A percentile compares a stretch with the other conserved stretches of the same genome.
These are phyloP conservation scores for Ammopiptanthus mongolicus DNA, from an alignment of 306 rosid species.

Conservation along the genomic window DNA sequence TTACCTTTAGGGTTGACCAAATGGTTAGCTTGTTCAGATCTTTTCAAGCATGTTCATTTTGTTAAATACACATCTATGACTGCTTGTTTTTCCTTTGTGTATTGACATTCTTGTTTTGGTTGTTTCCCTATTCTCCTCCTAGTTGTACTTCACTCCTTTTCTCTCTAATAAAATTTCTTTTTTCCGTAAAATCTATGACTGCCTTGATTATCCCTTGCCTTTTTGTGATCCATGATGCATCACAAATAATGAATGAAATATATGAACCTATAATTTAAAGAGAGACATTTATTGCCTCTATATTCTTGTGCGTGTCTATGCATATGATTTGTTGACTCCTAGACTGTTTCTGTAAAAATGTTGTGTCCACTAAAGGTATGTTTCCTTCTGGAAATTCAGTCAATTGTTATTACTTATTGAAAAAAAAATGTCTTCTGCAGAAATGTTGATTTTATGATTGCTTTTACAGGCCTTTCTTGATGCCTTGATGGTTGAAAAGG, in stretches of 20 bases:
- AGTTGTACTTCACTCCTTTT: neutral
- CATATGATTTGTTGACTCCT: slow-evolving; percentile 1
- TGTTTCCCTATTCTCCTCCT: neutral
- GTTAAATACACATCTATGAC: neutral
- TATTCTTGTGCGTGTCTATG: slow-evolving; percentile 5
- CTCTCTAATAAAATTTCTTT: neutral
- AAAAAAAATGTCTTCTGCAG: neutral
- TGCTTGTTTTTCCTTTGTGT: neutral
- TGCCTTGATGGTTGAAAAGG: slow-evolving; percentile 58
- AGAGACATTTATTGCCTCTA: slow-evolving; percentile 7
- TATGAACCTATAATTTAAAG: neutral
- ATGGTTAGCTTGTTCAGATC: neutral
- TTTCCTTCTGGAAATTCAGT: neutral
- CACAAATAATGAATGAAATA: neutral
- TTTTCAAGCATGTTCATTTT: neutral
- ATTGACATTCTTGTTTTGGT: neutral
- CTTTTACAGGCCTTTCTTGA: slow-evolving; percentile 61
- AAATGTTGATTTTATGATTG: slow-evolving; percentile 16
- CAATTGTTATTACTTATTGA: neutral
- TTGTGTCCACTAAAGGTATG: neutral
- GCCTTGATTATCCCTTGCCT: neutral
- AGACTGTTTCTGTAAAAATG: neutral
- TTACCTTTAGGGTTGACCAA: neutral
- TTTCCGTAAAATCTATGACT: neutral
- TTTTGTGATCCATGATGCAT: neutral